These are phyloP conservation scores for Aspergillus baeticus DNA, from an alignment of 495 filamentous ascomycete genomes.

Conservation along the genomic window DNA sequence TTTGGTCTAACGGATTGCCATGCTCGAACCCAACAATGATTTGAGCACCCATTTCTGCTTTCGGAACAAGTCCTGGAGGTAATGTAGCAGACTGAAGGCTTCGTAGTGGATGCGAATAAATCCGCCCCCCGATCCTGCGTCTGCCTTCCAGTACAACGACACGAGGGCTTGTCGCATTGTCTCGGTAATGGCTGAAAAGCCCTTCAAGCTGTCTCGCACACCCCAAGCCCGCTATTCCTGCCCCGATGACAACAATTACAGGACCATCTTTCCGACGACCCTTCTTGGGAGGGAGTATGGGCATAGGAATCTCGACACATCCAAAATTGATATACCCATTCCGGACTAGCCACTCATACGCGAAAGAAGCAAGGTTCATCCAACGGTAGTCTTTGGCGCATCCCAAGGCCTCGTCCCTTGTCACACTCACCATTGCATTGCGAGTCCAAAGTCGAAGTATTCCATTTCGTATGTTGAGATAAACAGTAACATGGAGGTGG, in stretches of 20 bases:
- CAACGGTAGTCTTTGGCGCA: constrained; percentile 90
- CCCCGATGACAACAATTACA: constrained; percentile 86
- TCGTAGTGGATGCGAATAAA: constrained; percentile 85
- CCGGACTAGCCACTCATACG: constrained; percentile 88
- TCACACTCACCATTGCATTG: constrained; percentile 86
- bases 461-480: constrained; percentile 94
- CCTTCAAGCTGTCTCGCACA: constrained; percentile 90
- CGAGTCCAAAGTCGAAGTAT: constrained; percentile 88
- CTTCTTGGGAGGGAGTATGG: constrained; percentile 37
- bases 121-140: constrained; percentile 84
- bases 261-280: constrained; percentile 49
- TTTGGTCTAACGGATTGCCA: constrained; percentile 87
- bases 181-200: constrained; percentile 73
- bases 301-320: constrained; percentile 66
- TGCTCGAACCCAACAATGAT: constrained; percentile 96
- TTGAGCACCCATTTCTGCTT: constrained; percentile 94
- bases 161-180: constrained; percentile 63
- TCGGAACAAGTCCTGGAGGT: constrained; percentile 58
- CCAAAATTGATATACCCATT: constrained; percentile 97
- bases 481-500: constrained; percentile 88
- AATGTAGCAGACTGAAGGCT: constrained; percentile 52
- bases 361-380: constrained; percentile 84
- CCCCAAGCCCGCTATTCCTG: constrained; percentile 87
- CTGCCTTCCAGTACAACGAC: constrained; percentile 87
- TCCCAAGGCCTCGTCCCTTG: constrained; percentile 83